Evolutionary conservation across 805 yeast genomes (phyloP).

Genomic region (Myxozyma udenii): DNA sequence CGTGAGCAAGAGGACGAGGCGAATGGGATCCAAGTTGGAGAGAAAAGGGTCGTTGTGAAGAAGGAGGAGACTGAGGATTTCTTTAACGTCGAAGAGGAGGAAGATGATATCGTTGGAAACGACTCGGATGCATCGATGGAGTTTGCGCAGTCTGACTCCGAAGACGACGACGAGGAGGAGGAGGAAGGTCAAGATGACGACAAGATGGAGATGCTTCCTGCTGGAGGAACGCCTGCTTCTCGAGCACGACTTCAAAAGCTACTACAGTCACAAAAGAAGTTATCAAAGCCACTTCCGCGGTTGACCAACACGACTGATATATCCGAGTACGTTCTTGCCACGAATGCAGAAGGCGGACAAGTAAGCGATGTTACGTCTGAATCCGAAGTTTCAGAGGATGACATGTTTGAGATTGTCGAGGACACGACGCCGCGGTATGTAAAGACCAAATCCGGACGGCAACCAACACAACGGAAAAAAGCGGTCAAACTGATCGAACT

Average conservation of each 20-base stretch:
- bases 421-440: conserved; percentile 12
- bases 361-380: conserved; percentile 71
- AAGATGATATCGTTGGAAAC: conserved; percentile 4
- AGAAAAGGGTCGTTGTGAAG: not conserved
- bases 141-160: conserved; percentile 15
- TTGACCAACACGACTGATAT: conserved; percentile 67
- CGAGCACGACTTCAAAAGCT: conserved; percentile 25
- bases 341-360: conserved; percentile 15
- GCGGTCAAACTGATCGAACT: conserved; percentile 90
- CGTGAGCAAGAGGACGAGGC: conserved; percentile 17
- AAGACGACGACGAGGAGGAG: conserved; percentile 25
- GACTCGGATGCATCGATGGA: conserved; percentile 9
- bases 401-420: conserved; percentile 54
- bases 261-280: conserved; percentile 12
- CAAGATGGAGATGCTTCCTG: conserved; percentile 14
- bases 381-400: conserved; percentile 91
- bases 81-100: conserved; percentile 7
- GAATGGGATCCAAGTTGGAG: not conserved
- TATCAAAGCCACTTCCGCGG: conserved; percentile 61
- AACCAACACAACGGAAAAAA: conserved; percentile 46
- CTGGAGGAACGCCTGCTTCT: conserved; percentile 10
- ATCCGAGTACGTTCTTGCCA: conserved; percentile 63
- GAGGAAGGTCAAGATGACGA: conserved; percentile 29
- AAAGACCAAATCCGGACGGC: conserved; percentile 30
- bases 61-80: not conserved